These are phyloP conservation scores for Diaporthe humulicola DNA, from an alignment of 2,329 filamentous ascomycete species.

Conservation along the genomic window DNA sequence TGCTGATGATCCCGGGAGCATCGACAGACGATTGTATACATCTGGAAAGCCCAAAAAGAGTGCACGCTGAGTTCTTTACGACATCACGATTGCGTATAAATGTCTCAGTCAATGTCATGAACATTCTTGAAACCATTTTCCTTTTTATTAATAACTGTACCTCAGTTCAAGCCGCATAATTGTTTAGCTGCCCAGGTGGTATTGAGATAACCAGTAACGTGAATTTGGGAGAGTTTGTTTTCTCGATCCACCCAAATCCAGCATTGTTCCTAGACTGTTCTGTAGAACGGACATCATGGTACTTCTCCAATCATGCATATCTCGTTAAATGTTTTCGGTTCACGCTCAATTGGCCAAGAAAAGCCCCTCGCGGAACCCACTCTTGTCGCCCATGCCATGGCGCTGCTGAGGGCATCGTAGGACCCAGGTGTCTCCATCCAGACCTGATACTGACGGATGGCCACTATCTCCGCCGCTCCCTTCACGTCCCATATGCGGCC, in stretches of 20 bases:
- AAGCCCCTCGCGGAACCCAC: background rate
- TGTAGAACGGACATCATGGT: no score
- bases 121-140: no score
- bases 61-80: no score
- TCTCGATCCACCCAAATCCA: background rate
- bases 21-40: no score
- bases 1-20: background rate
- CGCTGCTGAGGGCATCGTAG: background rate
- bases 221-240: no score
- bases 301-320: no score
- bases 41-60: no score
- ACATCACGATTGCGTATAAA: background rate
- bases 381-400: background rate
- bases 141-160: background rate
- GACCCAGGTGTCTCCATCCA: slow-evolving; percentile 17
- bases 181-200: background rate
- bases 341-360: background rate
- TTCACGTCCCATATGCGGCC: background rate
- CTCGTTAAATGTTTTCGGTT: no score
- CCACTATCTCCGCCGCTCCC: background rate
- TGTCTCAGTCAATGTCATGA: background rate
- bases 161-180: background rate
- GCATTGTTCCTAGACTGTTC: no score
- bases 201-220: no score
- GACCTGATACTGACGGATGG: background rate